phyloP scores from a whole-genome alignment of 2,329 filamentous ascomycete species.

The Alternaria metachromatica region DNA sequence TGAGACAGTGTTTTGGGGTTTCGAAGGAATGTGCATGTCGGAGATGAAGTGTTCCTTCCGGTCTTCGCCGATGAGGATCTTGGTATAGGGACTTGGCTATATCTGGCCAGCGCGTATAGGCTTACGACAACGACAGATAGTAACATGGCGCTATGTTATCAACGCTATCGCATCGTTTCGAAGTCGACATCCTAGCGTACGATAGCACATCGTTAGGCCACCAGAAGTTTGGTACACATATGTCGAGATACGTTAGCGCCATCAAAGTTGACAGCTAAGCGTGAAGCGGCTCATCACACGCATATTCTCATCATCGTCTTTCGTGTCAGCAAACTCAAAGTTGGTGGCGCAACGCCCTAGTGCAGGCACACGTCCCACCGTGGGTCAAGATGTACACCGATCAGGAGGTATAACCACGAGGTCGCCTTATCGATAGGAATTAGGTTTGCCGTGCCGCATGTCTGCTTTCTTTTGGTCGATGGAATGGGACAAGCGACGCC shows the following conservation, averaged over 20 bases:
- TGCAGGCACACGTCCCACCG: constrained; percentile 4
- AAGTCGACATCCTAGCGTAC: neutral
- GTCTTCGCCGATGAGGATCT: neutral
- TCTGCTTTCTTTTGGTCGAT: constrained; percentile 5
- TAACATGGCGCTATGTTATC: neutral
- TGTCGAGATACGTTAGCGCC: neutral
- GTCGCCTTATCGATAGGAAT: constrained; percentile 11
- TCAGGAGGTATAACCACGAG: neutral
- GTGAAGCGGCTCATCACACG: neutral
- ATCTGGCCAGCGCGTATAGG: neutral
- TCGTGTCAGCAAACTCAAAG: neutral
- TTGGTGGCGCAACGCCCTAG: constrained; percentile 15
- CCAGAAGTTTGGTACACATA: neutral
- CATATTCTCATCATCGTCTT: neutral
- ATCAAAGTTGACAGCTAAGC: neutral
- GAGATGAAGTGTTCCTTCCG: neutral
- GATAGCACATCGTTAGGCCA: neutral
- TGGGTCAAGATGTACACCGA: constrained; percentile 9
- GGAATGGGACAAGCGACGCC: constrained; percentile 5
- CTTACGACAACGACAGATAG: neutral
- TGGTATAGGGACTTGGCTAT: neutral
- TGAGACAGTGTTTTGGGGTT: neutral
- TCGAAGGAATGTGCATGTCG: neutral
- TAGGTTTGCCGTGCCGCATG: constrained; percentile 12
- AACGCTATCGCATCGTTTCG: neutral